These are phyloP conservation scores for Agaricales sp. DNA, from an alignment of 1,284 basidiomycete species.

Conservation along the genomic window DNA sequence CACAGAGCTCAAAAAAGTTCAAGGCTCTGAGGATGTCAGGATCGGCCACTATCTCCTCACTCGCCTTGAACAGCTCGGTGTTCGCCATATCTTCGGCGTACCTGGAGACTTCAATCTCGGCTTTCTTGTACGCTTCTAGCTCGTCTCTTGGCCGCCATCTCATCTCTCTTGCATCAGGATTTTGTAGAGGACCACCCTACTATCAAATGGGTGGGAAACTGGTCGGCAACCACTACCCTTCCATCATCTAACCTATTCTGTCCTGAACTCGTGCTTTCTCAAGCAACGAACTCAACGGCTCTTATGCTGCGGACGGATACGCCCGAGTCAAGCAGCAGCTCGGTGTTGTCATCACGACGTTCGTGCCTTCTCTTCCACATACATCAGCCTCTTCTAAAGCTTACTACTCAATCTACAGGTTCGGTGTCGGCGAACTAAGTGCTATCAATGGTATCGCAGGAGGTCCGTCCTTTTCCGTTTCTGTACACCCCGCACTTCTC, in stretches of 20 bases:
- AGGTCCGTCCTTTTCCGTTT: conserved; percentile 23
- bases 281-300: conserved; percentile 80
- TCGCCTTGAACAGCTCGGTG: conserved; percentile 57
- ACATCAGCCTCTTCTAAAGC: conserved; percentile 1
- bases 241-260: conserved; percentile 2
- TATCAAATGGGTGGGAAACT: conserved; percentile 88
- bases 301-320: conserved; percentile 94
- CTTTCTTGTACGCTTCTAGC: conserved; percentile 39
- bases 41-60: conserved; percentile 66
- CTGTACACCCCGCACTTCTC: conserved; percentile 3
- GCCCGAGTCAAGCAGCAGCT: conserved; percentile 73
- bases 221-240: conserved; percentile 32
- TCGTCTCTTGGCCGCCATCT: conserved; percentile 2
- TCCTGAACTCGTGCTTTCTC: conserved; percentile 3
- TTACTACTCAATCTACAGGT: conserved; percentile 37
- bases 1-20: neutral
- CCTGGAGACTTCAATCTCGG: conserved; percentile 92
- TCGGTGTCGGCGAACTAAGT: conserved; percentile 85
- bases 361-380: conserved; percentile 12
- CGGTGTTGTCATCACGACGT: conserved; percentile 75
- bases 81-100: conserved; percentile 76
- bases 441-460: conserved; percentile 77
- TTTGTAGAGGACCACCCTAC: conserved; percentile 73
- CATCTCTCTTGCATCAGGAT: conserved; percentile 40
- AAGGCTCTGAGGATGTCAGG: conserved; percentile 21